Percentiles rank a stretch among this genome's conserved stretches.
Evolutionary conservation across 2,329 filamentous ascomycete species (phyloP).

Genomic region (Truncatella angustata): DNA sequence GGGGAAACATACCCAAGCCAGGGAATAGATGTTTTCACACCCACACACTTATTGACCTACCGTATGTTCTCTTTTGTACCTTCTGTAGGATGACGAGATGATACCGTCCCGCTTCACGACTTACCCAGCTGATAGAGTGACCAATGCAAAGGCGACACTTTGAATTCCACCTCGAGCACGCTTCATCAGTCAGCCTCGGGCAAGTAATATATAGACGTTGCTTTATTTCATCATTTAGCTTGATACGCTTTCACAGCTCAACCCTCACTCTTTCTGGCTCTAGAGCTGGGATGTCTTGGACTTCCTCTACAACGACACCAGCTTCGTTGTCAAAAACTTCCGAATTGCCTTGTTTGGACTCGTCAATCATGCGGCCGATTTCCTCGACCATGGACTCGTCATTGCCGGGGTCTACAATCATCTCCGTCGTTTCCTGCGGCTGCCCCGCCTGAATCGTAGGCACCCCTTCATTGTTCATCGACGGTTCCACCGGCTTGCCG

Average conservation of each 20-base stretch:
- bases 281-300: slow-evolving; percentile 22
- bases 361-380: slow-evolving; percentile 53
- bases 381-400: slow-evolving; percentile 47
- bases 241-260: slow-evolving; percentile 34
- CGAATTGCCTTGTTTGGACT: slow-evolving; percentile 28
- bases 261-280: slow-evolving; percentile 34
- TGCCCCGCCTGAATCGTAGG: slow-evolving; percentile 49
- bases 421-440: slow-evolving; percentile 25
- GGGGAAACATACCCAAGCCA: too few relatives aligned
- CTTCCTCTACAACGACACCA: slow-evolving; percentile 41
- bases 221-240: too few relatives aligned
- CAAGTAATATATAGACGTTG: too few relatives aligned
- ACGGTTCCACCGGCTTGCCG: slow-evolving; percentile 17
- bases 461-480: slow-evolving; percentile 38
- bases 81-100: too few relatives aligned
- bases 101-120: too few relatives aligned
- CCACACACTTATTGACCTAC: too few relatives aligned
- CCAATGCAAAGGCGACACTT: too few relatives aligned
- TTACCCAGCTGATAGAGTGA: too few relatives aligned
- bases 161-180: too few relatives aligned
- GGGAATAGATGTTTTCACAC: too few relatives aligned
- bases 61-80: too few relatives aligned
- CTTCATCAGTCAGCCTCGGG: too few relatives aligned
- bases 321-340: slow-evolving; percentile 22
- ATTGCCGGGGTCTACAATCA: slow-evolving; percentile 16